phyloP scores from a whole-genome alignment of 345 rosid species.

The Euphorbia peplus region DNA sequence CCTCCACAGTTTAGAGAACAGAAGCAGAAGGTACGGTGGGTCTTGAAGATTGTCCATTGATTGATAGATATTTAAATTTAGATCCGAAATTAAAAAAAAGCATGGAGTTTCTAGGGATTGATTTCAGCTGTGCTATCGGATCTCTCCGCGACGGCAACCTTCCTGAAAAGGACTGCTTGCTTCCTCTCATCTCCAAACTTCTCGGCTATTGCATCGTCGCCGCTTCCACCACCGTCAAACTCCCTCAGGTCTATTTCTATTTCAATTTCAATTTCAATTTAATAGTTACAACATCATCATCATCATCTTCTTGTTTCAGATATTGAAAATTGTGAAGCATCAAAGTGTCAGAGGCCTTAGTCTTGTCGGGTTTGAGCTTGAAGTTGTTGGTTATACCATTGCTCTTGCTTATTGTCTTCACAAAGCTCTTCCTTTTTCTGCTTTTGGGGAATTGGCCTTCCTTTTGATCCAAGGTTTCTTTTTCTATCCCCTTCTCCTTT shows the following conservation, averaged over 20 bases:
- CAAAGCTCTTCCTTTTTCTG: slow-evolving; percentile 92
- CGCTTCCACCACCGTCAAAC: slow-evolving; percentile 91
- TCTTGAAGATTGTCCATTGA: too few species aligned
- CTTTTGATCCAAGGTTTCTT: slow-evolving; percentile 75
- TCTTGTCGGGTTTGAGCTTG: slow-evolving; percentile 79
- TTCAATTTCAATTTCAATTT: not conserved
- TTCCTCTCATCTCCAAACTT: slow-evolving; percentile 90
- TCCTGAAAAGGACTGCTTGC: slow-evolving; percentile 74
- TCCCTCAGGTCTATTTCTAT: slow-evolving; percentile 62
- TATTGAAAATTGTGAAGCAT: slow-evolving; percentile 76
- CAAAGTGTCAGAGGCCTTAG: slow-evolving; percentile 82
- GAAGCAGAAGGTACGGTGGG: too few species aligned
- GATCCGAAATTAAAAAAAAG: not conserved
- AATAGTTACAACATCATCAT: too few species aligned
- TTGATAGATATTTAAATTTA: not conserved
- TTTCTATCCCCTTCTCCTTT: not conserved
- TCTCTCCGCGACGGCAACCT: slow-evolving; percentile 54
- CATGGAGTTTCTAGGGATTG: slow-evolving; percentile 72
- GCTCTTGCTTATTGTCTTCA: slow-evolving; percentile 87
- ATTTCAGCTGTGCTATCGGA: slow-evolving; percentile 67
- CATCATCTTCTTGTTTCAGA: too few species aligned
- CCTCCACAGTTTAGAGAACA: too few species aligned
- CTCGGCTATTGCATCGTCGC: slow-evolving; percentile 91
- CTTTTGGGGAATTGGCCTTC: slow-evolving; percentile 84
- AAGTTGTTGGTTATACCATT: slow-evolving; percentile 83